These are phyloP conservation scores for Sistotremastrum niveocremeum DNA, from an alignment of 768 basidiomycete species.

Conservation along the genomic window DNA sequence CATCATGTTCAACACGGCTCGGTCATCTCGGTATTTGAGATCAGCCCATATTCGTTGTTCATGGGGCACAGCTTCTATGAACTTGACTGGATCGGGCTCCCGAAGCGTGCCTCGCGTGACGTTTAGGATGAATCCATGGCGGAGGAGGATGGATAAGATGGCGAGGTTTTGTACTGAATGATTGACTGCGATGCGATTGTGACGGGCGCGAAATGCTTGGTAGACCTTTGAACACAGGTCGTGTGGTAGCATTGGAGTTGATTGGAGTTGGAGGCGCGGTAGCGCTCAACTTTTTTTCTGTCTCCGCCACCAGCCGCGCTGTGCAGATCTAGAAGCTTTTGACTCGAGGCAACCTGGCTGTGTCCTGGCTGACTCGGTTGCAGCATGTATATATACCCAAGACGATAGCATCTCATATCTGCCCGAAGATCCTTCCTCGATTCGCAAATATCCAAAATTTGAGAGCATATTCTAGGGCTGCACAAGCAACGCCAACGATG, in stretches of 20 bases:
- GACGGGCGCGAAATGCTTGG: slow-evolving; percentile 84
- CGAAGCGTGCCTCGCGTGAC: slow-evolving; percentile 67
- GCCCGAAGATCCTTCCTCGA: no score
- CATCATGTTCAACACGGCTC: slow-evolving; percentile 71
- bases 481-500: neutral
- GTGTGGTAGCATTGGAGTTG: slow-evolving; percentile 37
- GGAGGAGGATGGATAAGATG: slow-evolving; percentile 84
- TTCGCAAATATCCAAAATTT: no score
- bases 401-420: no score
- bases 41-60: slow-evolving; percentile 84
- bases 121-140: slow-evolving; percentile 75
- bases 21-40: slow-evolving; percentile 86
- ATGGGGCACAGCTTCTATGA: slow-evolving; percentile 42
- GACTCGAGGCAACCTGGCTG: no score
- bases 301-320: no score
- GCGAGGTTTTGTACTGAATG: slow-evolving; percentile 86
- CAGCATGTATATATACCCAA: no score
- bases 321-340: no score
- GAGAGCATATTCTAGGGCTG: no score
- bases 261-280: no score
- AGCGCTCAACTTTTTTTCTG: no score
- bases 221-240: slow-evolving; percentile 84
- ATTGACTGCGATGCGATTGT: slow-evolving; percentile 58
- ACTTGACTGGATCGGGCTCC: slow-evolving; percentile 50
- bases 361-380: no score